phyloP scores from a whole-genome alignment of 2,329 filamentous ascomycete species.

The Aspergillus amoenus region DNA sequence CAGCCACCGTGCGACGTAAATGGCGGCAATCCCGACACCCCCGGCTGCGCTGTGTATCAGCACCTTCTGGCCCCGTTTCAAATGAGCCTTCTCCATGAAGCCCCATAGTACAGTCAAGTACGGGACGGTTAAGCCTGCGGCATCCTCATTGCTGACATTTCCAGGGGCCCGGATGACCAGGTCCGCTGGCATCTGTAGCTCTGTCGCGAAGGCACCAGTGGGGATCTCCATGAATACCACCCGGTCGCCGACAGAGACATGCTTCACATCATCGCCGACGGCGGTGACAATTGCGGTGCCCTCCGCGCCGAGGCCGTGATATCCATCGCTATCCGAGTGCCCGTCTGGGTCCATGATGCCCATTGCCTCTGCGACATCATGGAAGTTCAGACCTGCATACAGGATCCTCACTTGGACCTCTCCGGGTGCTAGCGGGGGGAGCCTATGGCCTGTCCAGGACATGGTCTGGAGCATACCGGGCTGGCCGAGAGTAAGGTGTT shows the following conservation, averaged over 20 bases:
- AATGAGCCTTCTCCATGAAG: constrained; percentile 21
- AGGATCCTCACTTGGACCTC: neutral
- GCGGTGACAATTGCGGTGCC: constrained; percentile 29
- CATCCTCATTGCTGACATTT: constrained; percentile 15
- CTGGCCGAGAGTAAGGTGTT: neutral
- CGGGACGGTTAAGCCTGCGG: neutral
- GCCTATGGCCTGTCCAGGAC: neutral
- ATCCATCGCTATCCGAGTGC: neutral
- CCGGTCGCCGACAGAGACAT: constrained; percentile 30
- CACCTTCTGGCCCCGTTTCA: constrained; percentile 25
- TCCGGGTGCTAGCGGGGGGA: neutral
- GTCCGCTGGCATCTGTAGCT: constrained; percentile 13
- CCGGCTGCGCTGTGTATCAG: constrained; percentile 28
- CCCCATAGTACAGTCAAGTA: constrained; percentile 21
- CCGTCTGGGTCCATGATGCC: neutral
- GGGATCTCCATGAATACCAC: constrained; percentile 22
- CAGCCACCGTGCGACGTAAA: constrained; percentile 22
- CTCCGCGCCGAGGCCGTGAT: constrained; percentile 16
- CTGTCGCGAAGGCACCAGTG: constrained; percentile 11
- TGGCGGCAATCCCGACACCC: constrained; percentile 25
- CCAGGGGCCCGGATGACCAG: constrained; percentile 17
- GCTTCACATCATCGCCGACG: constrained; percentile 25
- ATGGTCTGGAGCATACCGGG: neutral
- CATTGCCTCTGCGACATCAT: neutral
- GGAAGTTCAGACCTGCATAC: neutral